Percentiles rank a stretch among this genome's conserved stretches.
Conservation (phyloP, 768 basidiomycete genomes). For the Boletus speciosus region DNA sequence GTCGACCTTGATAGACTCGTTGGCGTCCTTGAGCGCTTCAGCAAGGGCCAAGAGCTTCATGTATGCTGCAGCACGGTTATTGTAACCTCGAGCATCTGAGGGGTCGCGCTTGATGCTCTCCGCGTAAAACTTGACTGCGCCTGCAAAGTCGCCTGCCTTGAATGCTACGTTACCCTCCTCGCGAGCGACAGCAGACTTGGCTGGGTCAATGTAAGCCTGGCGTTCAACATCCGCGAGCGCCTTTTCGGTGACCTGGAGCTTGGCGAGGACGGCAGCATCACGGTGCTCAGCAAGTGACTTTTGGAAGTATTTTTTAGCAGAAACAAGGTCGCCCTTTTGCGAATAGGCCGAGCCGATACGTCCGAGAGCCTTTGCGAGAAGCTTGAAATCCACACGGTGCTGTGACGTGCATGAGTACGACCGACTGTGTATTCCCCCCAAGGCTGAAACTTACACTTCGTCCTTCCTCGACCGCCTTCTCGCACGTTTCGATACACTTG, state of each 20-base stretch:
- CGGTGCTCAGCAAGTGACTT: conserved; percentile 97
- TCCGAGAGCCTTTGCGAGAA: conserved; percentile 91
- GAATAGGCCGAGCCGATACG: conserved; percentile 84
- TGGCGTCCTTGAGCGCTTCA: conserved; percentile 94
- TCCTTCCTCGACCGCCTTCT: conserved; percentile 96
- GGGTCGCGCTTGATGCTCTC: conserved; percentile 98
- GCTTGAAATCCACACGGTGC: conserved; percentile 90
- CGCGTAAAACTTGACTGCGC: conserved; percentile 86
- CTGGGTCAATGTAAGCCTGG: conserved; percentile 84
- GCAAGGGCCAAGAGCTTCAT: conserved; percentile 91
- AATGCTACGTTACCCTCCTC: conserved; percentile 92
- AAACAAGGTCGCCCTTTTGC: conserved; percentile 69
- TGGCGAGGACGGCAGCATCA: conserved; percentile 87
- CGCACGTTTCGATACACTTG: conserved; percentile 85
- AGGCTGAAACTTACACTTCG: conserved; percentile 50
- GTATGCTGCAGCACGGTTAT: conserved; percentile 97
- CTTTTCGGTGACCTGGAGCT: conserved; percentile 82
- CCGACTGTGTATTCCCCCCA: neutral
- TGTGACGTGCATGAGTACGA: conserved; percentile 28
- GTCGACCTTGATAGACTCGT: conserved; percentile 91
- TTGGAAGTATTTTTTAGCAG: conserved; percentile 87
- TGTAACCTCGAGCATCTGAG: conserved; percentile 86
- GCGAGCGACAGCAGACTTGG: conserved; percentile 73
- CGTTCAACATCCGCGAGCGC: conserved; percentile 73
- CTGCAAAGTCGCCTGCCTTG: conserved; percentile 90